phyloP scores from a whole-genome alignment of 225 moss, liverwort and hornwort genomes.

The Antitrichia curtipendula region DNA sequence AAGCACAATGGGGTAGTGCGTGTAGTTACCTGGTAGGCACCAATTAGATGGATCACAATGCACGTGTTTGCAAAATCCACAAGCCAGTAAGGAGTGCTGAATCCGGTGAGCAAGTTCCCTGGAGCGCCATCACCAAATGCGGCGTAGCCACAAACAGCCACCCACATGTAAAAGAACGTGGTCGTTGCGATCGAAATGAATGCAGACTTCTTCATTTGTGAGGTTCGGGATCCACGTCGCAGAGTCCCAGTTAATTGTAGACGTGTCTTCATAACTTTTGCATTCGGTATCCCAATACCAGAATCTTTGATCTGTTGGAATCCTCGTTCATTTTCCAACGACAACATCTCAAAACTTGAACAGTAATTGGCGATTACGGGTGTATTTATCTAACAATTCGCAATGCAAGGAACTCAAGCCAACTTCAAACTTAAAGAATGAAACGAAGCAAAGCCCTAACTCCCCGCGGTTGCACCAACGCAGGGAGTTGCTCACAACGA shows the following conservation, averaged over 20 bases:
- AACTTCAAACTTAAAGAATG: no score
- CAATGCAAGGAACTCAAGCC: no score
- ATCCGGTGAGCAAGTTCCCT: constrained; percentile 66
- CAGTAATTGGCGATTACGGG: no score
- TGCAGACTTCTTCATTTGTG: constrained; percentile 63
- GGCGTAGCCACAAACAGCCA: constrained; percentile 50
- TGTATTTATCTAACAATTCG: no score
- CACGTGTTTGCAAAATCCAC: constrained; percentile 62
- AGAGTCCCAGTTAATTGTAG: no score
- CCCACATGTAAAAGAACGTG: constrained; percentile 64
- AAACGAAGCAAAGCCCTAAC: no score
- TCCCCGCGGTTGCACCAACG: no score
- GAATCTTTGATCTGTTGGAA: background rate
- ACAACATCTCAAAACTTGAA: background rate
- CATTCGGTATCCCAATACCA: no score
- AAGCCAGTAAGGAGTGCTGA: constrained; percentile 56
- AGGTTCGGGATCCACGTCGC: no score
- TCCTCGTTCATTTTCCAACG: background rate
- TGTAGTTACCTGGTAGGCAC: constrained; percentile 66
- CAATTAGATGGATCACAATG: constrained; percentile 68
- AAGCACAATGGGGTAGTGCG: background rate
- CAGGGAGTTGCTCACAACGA: no score
- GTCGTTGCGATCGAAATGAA: constrained; percentile 28
- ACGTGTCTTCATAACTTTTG: background rate
- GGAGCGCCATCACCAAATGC: constrained; percentile 44